These are phyloP conservation scores for Cladosporium cucumerinum DNA, from an alignment of 2,329 filamentous ascomycete species.

Conservation along the genomic window DNA sequence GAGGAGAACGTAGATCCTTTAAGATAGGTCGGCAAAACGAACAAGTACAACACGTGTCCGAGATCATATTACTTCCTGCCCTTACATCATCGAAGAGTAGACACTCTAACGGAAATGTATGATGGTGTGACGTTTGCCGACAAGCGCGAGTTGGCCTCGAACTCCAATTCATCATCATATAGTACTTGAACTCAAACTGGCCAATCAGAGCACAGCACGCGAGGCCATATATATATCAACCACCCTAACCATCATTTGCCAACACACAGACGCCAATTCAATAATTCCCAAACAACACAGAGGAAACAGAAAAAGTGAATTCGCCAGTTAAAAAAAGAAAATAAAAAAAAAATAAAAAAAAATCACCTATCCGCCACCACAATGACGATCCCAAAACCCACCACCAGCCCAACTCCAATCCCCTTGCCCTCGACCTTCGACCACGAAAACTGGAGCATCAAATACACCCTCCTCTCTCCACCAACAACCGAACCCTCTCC, in stretches of 20 bases:
- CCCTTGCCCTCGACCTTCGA: slow-evolving; percentile 4
- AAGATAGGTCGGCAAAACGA: background rate
- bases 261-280: too few species aligned
- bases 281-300: too few species aligned
- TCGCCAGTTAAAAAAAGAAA: too few species aligned
- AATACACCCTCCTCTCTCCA: slow-evolving; percentile 14
- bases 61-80: background rate
- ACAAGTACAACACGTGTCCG: background rate
- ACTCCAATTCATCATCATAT: background rate
- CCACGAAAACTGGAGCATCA: slow-evolving; percentile 7
- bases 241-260: too few species aligned
- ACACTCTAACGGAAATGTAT: background rate
- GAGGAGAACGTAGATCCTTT: background rate
- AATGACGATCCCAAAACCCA: background rate
- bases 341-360: too few species aligned
- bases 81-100: background rate
- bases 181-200: slow-evolving; percentile 4
- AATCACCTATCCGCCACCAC: too few species aligned
- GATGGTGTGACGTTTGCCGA: background rate
- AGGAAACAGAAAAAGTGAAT: too few species aligned
- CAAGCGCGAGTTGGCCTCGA: background rate
- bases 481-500: slow-evolving; percentile 28
- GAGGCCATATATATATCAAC: background rate
- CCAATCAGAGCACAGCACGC: slow-evolving; percentile 1
- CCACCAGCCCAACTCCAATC: background rate